These are phyloP conservation scores for Ammopiptanthus mongolicus DNA, from an alignment of 306 rosid genomes.

Conservation along the genomic window DNA sequence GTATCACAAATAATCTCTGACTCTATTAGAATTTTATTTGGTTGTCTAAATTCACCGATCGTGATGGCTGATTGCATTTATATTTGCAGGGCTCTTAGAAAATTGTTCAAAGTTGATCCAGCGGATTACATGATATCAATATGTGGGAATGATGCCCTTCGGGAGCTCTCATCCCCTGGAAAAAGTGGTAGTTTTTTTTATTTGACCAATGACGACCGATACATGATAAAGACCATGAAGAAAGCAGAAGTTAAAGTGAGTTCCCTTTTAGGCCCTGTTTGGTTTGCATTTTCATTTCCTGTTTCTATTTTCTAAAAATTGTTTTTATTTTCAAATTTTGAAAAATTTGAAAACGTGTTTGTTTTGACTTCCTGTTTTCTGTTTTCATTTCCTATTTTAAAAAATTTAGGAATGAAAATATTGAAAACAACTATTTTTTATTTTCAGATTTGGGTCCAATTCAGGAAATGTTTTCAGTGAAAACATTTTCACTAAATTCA, in stretches of 20 bases:
- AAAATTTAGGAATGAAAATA: no score
- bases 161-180: conserved; percentile 96
- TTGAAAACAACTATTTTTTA: no score
- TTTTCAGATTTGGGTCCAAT: no score
- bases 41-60: neutral
- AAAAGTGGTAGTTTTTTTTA: conserved; percentile 98
- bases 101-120: conserved; percentile 87
- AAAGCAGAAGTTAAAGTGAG: conserved; percentile 95
- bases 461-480: no score
- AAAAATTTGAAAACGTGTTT: no score
- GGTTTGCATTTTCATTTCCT: no score
- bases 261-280: neutral
- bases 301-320: no score
- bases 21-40: neutral
- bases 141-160: conserved; percentile 88
- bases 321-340: no score
- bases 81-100: conserved; percentile 79
- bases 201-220: conserved; percentile 83
- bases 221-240: conserved; percentile 96
- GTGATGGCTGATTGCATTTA: conserved; percentile 24
- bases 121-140: conserved; percentile 98
- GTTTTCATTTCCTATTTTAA: no score
- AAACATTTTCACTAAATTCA: no score
- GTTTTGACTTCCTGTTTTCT: no score
- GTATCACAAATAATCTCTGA: neutral